phyloP scores from a whole-genome alignment of 495 filamentous ascomycete genomes.

The Aspergillus conjunctus region DNA sequence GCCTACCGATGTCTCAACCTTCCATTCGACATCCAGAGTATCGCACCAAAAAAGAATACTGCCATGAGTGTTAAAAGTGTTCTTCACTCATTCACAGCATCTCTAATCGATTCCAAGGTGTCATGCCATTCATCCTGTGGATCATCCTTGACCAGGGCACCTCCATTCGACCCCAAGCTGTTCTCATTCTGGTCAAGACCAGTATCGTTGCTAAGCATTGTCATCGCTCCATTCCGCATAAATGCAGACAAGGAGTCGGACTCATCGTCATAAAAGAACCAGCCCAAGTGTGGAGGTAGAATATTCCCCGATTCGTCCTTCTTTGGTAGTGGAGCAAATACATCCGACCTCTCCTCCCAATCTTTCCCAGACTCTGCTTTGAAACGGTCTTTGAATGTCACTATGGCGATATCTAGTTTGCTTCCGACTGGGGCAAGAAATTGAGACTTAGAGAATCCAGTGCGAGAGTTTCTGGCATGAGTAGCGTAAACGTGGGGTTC shows the following conservation, averaged over 20 bases:
- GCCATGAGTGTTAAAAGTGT: too few relatives aligned
- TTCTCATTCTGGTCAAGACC: neutral
- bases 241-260: conserved; percentile 27
- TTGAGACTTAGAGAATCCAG: conserved; percentile 28
- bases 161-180: neutral
- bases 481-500: conserved; percentile 50
- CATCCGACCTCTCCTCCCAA: conserved; percentile 54
- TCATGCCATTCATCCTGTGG: neutral
- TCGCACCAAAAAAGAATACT: too few relatives aligned
- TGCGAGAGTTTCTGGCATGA: conserved; percentile 38
- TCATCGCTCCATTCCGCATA: conserved; percentile 17
- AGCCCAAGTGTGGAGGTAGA: conserved; percentile 35
- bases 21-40: too few relatives aligned
- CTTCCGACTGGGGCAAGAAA: conserved; percentile 38
- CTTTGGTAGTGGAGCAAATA: conserved; percentile 21
- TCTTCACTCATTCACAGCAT: too few relatives aligned
- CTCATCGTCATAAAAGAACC: conserved; percentile 33
- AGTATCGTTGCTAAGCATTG: neutral
- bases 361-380: conserved; percentile 51
- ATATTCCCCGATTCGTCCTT: conserved; percentile 29
- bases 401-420: conserved; percentile 39
- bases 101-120: neutral
- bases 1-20: too few relatives aligned
- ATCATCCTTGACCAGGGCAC: neutral
- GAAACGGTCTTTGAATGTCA: conserved; percentile 59